phyloP scores from a whole-genome alignment of 1,139 yeast genomes.

The Blastobotrys illinoisensis region DNA sequence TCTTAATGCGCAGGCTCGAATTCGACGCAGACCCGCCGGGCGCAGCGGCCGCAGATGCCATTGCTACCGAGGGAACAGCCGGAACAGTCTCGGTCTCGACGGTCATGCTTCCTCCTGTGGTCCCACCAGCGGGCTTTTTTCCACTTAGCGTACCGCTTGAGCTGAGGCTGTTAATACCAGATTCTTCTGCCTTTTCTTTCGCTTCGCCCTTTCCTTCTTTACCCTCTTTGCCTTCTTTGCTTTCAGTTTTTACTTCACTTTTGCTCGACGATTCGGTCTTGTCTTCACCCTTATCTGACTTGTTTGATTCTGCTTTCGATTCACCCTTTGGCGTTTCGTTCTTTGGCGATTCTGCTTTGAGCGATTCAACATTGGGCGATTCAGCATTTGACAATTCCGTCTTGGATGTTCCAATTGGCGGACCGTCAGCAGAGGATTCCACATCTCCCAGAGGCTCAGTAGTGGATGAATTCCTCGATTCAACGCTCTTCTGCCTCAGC shows the following conservation, averaged over 20 bases:
- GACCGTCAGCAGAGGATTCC: too few relatives aligned
- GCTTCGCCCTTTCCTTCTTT: background rate
- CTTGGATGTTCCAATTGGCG: too few relatives aligned
- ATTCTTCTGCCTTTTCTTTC: background rate
- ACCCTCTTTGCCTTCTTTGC: background rate
- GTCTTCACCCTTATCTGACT: background rate
- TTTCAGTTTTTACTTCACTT: background rate
- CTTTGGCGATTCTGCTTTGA: too few relatives aligned
- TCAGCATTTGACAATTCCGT: too few relatives aligned
- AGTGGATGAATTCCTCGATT: too few relatives aligned
- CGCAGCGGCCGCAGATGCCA: slow-evolving; percentile 22
- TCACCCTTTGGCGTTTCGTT: too few relatives aligned
- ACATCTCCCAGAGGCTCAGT: too few relatives aligned
- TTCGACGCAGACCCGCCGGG: background rate
- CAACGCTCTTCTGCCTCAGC: background rate
- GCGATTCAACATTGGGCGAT: too few relatives aligned
- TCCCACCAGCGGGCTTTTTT: background rate
- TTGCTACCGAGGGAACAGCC: slow-evolving; percentile 34
- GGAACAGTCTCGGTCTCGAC: slow-evolving; percentile 42
- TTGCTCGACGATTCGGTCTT: background rate
- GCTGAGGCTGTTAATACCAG: background rate
- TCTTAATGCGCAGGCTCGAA: slow-evolving; percentile 20
- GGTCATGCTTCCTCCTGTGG: slow-evolving; percentile 28
- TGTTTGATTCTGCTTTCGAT: too few relatives aligned
- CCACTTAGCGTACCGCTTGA: background rate